A percentile compares a stretch with the other conserved stretches of the same genome.
Conservation (phyloP, 768 basidiomycete species). For the Porphyrellus cyaneotinctus region DNA sequence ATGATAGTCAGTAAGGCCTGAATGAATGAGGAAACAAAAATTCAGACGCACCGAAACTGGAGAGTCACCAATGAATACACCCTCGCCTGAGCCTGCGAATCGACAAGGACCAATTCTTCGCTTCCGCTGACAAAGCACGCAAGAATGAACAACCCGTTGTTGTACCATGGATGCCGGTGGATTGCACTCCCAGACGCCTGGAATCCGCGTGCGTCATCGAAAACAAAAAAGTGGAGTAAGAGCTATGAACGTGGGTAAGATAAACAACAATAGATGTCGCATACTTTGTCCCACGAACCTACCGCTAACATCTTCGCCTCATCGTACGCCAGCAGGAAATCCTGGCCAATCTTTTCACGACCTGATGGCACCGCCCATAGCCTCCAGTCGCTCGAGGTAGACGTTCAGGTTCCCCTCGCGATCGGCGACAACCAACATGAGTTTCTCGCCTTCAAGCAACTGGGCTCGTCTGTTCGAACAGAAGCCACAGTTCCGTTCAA, state of each 20-base stretch:
- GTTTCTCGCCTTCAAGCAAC: constrained; percentile 36
- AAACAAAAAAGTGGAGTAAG: constrained; percentile 42
- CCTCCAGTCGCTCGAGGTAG: constrained; percentile 34
- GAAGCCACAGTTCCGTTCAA: not conserved
- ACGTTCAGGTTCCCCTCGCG: constrained; percentile 32
- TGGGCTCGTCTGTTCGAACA: constrained; percentile 32
- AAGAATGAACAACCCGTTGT: constrained; percentile 25
- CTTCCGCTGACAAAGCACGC: constrained; percentile 45
- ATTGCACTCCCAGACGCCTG: constrained; percentile 40
- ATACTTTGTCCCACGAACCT: constrained; percentile 41
- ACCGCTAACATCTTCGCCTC: constrained; percentile 48
- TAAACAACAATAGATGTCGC: not conserved
- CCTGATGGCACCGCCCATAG: constrained; percentile 32
- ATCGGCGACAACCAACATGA: constrained; percentile 42
- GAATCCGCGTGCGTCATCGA: constrained; percentile 43
- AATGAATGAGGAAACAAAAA: no score
- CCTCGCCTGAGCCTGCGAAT: constrained; percentile 39
- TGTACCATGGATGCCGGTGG: no score
- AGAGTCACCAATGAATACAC: constrained; percentile 57
- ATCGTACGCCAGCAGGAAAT: no score
- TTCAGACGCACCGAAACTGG: no score
- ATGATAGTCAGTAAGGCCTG: no score
- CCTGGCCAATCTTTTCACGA: constrained; percentile 44
- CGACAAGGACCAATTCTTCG: no score
- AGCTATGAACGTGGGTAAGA: constrained; percentile 17